Evolutionary conservation across 2,329 filamentous ascomycete species (phyloP).

Genomic region (Aspergillus aculeatus): DNA sequence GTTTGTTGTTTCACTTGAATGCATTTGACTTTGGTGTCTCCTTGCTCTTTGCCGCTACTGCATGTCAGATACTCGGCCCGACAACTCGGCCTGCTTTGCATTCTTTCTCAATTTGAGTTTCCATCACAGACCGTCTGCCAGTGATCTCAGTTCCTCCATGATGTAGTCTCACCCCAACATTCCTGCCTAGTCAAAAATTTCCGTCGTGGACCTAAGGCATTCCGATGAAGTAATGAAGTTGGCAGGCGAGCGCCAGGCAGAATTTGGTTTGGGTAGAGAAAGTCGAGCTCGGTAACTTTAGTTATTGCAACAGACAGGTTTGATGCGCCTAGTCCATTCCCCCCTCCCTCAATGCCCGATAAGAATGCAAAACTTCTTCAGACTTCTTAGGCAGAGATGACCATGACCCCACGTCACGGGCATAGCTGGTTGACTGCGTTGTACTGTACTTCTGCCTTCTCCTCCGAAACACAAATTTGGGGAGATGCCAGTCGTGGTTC

Average conservation of each 20-base stretch:
- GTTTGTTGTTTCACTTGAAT: constrained; percentile 18
- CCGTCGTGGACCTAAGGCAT: not conserved
- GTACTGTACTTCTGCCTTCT: not conserved
- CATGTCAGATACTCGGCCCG: constrained; percentile 1
- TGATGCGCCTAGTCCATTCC: not conserved
- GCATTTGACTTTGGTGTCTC: constrained; percentile 14
- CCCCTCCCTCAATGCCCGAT: not conserved
- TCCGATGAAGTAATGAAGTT: not conserved
- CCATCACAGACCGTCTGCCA: not conserved
- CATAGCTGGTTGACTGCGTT: not conserved
- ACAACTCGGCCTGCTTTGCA: not conserved
- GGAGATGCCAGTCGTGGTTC: constrained; percentile 1
- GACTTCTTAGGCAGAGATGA: not conserved
- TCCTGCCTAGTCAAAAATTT: not conserved
- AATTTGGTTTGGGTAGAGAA: not conserved
- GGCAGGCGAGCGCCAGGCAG: not conserved
- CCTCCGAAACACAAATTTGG: not conserved
- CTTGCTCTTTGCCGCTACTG: not conserved
- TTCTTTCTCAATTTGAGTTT: not conserved
- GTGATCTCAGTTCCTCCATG: not conserved
- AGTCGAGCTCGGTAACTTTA: not conserved
- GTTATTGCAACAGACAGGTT: no score
- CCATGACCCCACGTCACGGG: not conserved
- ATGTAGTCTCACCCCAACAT: not conserved
- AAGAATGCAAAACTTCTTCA: not conserved